Evolutionary conservation across 108 stramenopile species (phyloP).

Genomic region (Bacterosira constricta): DNA sequence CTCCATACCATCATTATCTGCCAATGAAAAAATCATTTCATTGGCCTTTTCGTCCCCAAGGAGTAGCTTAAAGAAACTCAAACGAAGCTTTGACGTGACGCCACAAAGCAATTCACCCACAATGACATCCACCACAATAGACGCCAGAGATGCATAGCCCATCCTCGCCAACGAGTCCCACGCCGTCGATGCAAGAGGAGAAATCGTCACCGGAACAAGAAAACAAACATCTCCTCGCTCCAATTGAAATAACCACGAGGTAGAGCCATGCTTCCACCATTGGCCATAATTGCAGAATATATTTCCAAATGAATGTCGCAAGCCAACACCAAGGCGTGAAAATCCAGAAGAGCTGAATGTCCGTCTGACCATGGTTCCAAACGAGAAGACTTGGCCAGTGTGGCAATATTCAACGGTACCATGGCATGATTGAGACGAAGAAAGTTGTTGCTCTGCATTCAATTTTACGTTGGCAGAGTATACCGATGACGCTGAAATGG

Average conservation of each 20-base stretch:
- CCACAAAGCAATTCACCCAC: conserved; percentile 36
- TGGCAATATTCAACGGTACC: conserved; percentile 30
- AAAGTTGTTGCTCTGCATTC: conserved; percentile 28
- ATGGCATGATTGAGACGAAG: conserved; percentile 21
- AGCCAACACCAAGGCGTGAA: conserved; percentile 31
- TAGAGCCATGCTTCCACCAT: conserved; percentile 13
- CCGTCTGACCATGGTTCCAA: conserved; percentile 34
- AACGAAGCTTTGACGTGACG: conserved; percentile 15
- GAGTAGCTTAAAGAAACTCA: conserved; percentile 20
- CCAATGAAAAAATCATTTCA: not conserved
- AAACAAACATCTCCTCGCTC: conserved; percentile 37
- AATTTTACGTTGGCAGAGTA: conserved; percentile 20
- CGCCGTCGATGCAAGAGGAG: not conserved
- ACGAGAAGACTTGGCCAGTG: conserved; percentile 11
- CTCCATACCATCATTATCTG: not conserved
- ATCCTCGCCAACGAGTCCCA: conserved; percentile 26
- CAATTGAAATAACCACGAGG: conserved; percentile 37
- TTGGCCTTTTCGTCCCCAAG: conserved; percentile 12
- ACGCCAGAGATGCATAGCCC: conserved; percentile 31
- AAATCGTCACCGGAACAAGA: conserved; percentile 26
- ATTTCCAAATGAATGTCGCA: conserved; percentile 25
- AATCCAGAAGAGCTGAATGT: conserved; percentile 30
- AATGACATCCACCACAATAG: conserved; percentile 30
- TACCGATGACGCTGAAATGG: not conserved
- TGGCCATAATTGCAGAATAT: not conserved